Conservation (phyloP, 2,329 filamentous ascomycete genomes). For the Alternaria infectoria region DNA sequence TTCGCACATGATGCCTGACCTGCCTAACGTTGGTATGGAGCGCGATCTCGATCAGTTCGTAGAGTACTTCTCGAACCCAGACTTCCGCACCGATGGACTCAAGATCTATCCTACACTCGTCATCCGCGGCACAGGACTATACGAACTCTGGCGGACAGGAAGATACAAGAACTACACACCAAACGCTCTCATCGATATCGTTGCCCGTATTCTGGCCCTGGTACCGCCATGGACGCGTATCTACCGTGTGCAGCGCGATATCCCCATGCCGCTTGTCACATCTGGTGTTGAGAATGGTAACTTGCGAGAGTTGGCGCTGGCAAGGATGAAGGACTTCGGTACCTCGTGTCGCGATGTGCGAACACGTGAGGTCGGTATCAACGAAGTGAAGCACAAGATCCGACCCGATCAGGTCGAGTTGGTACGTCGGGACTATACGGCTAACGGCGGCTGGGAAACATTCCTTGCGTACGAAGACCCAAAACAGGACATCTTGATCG, state of each 20-base stretch:
- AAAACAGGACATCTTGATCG: slow-evolving; percentile 97
- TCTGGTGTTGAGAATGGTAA: slow-evolving; percentile 98
- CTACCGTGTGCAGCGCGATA: slow-evolving; percentile 97
- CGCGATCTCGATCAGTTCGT: slow-evolving; percentile 95
- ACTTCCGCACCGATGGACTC: slow-evolving; percentile 92
- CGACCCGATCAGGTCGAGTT: slow-evolving; percentile 95
- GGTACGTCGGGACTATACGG: slow-evolving; percentile 88
- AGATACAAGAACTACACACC: slow-evolving; percentile 99
- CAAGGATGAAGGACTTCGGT: slow-evolving; percentile 99
- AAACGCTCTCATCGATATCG: slow-evolving; percentile 92
- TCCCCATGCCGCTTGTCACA: slow-evolving; percentile 99
- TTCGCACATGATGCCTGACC: slow-evolving; percentile 99
- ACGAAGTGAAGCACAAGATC: slow-evolving; percentile 99
- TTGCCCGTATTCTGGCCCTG: slow-evolving; percentile 92
- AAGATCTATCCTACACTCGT: slow-evolving; percentile 99
- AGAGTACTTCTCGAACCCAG: slow-evolving; percentile 97
- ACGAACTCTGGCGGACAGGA: slow-evolving; percentile 96
- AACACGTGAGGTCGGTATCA: slow-evolving; percentile 95
- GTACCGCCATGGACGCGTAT: slow-evolving; percentile 98
- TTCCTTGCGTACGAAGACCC: slow-evolving; percentile 98
- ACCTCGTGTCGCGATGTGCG: slow-evolving; percentile 96
- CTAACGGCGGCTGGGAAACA: slow-evolving; percentile 98
- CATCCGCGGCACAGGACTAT: slow-evolving; percentile 93
- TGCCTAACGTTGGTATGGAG: slow-evolving; percentile 98
- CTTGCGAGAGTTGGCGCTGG: slow-evolving; percentile 86